Base-by-base conservation (phyloP, 2,329 filamentous ascomycete species). In the Penicillium fuscoglaucum region DNA sequence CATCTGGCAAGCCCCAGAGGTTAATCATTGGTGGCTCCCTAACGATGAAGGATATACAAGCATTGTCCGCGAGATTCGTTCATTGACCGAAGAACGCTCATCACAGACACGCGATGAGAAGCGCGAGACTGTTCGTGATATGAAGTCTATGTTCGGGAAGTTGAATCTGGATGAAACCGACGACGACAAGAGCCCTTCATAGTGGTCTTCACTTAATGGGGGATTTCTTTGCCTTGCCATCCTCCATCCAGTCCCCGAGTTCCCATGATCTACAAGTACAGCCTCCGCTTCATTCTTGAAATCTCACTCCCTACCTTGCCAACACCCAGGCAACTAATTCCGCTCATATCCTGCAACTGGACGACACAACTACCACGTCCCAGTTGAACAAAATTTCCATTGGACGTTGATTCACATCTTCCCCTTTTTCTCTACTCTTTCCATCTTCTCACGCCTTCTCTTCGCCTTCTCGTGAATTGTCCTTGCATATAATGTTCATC, bases 11-110 rank as follows among this genome's bases (percentile, higher is more conserved):
- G 84, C 90, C 44, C 83, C 85, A 15, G 86, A 87, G 21, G 86
- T 92, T 53, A 84, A 85, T 45, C 82, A 88, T 57, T 97, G 92
- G 91, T 99, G 95, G 95, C 83, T 97, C 3, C 90, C 92, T 2
- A 84, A 95, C 72, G 85, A 91, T 61, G 89, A 93, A 77, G 86
- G 85, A 1, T 90, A 90, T 67, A 88, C 85, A 12, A 84, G 85
- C 0, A 84, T 96, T 43, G 82, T 97, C 54, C 87, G 87, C 52
- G 88, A 84, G 54, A 87, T 96, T 61, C 88, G 93, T 21, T 84
- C 86, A 43, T 93, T 96, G 75, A 90, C 92, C 29, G 87, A 90
- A 66, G 90, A 95, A 63, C 85, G 91, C 48, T 90, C 83, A 8
- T 84, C 80, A 21, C 84, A 76, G 40, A 79, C 80, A 1, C 77